phyloP scores from a whole-genome alignment of 805 yeast genomes.

The Candida incommunis region DNA sequence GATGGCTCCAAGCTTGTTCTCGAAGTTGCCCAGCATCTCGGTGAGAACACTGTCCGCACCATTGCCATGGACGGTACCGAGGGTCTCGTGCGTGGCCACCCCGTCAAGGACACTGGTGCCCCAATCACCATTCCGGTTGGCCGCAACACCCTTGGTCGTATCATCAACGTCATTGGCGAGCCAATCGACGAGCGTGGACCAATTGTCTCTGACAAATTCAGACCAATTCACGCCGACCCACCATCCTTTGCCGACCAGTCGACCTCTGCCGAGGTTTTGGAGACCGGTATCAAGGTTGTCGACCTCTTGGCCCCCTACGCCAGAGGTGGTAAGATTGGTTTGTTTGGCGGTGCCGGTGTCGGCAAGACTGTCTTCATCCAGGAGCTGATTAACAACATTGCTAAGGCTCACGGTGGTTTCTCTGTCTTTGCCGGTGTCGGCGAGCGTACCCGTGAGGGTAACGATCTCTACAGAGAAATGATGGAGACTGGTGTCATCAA shows the following conservation, averaged over 20 bases:
- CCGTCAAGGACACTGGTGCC: slow-evolving; percentile 88
- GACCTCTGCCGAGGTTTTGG: slow-evolving; percentile 94
- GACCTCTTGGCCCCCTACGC: slow-evolving; percentile 99
- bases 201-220: slow-evolving; percentile 77
- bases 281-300: slow-evolving; percentile 99
- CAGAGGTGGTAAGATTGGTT: slow-evolving; percentile 99
- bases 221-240: slow-evolving; percentile 98
- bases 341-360: slow-evolving; percentile 99
- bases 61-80: slow-evolving; percentile 99
- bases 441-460: slow-evolving; percentile 99
- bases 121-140: slow-evolving; percentile 99
- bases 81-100: slow-evolving; percentile 96
- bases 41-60: slow-evolving; percentile 99
- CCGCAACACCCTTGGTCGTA: slow-evolving; percentile 97
- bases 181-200: slow-evolving; percentile 99
- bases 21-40: slow-evolving; percentile 99
- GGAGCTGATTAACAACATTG: slow-evolving; percentile 98
- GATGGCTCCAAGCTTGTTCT: slow-evolving; percentile 69
- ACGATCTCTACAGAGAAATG: slow-evolving; percentile 99
- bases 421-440: slow-evolving; percentile 99
- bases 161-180: slow-evolving; percentile 94
- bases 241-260: slow-evolving; percentile 95
- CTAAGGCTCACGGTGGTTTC: slow-evolving; percentile 99
- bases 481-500: slow-evolving; percentile 99
- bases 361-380: slow-evolving; percentile 99